Conservation (phyloP, 257 asterid species). For the Solanum phureja region DNA sequence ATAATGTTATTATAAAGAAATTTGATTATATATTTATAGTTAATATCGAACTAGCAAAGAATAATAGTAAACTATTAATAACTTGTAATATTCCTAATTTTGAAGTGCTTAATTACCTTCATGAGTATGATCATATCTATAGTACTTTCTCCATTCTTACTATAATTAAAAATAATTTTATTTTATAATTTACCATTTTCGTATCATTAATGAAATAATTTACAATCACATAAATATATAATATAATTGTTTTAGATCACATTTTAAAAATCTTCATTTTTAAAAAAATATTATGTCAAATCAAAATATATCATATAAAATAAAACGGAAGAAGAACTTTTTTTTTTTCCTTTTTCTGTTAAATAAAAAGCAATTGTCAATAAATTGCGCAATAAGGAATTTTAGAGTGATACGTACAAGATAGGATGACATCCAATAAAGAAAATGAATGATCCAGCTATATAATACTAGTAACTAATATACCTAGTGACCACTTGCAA, state of each 20-base stretch:
- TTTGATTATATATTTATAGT: background rate
- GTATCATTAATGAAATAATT: too few species aligned
- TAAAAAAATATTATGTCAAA: too few species aligned
- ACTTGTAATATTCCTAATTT: background rate
- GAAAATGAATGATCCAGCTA: conserved; percentile 2
- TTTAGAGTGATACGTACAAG: background rate
- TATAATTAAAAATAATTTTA: too few species aligned
- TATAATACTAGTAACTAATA: background rate
- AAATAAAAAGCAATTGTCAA: background rate
- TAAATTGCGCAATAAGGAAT: background rate
- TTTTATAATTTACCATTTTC: too few species aligned
- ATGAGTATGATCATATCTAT: background rate
- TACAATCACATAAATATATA: too few species aligned
- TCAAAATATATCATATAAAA: too few species aligned
- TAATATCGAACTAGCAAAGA: background rate
- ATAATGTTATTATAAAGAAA: background rate
- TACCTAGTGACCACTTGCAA: background rate
- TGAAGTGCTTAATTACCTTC: background rate
- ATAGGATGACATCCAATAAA: background rate
- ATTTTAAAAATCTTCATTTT: too few species aligned
- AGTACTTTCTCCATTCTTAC: background rate
- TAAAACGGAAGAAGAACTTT: too few species aligned
- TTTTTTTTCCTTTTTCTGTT: background rate
- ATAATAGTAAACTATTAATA: background rate
- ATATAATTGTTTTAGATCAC: too few species aligned